Base-by-base conservation (phyloP, 176 grass and related monocot genomes). In the Microstegium vimineum region DNA sequence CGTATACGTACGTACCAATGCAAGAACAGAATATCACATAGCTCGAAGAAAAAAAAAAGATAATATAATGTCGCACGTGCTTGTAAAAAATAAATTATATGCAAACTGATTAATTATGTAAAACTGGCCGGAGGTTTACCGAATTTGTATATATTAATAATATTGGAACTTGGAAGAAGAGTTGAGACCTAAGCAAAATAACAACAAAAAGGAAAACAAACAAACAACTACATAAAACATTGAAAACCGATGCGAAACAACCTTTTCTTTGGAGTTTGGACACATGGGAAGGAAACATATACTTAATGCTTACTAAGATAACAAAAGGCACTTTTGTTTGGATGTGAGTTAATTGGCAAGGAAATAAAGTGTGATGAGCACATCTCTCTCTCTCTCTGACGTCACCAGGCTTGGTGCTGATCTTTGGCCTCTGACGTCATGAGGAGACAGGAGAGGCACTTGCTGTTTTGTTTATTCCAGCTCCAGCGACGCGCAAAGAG, bases 401-500 rank as follows among this genome's bases (percentile, higher is more conserved):
- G 69, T 73, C 25, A 28, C 0, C 28, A 31, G 42, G 42, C 25
- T 1, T 8, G 2, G 69, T 8, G 41, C 2, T 30, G 26, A 8
- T 31, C 27, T 31, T 31, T 16, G 0, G 13, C 1, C 3, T 16
- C 4, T 69, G 10, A 82, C 73, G 65, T 77, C 59, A 70, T 1
- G 13, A 0, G 9, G 26, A 63, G 25, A 62, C 12, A 27, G 60
- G 52, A 1, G 46, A 46, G 5, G 63, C 76, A 8, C 54, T 22
- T 12, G 2, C 0, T 10, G 41, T 30, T 34, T n/a, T 18, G 5
- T 8, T 47, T 46, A 22, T 31, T 83, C 79, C n/a, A n/a, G n/a
- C n/a, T n/a, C n/a, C n/a, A 61, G 33, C 59, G 25, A 88, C 81
- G 81, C 75, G 86, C 69, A 80, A 49, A 74, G 30, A 51, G 69